Base-by-base conservation (phyloP, 1,284 basidiomycete genomes). In the Trichosporon coremiiforme region DNA sequence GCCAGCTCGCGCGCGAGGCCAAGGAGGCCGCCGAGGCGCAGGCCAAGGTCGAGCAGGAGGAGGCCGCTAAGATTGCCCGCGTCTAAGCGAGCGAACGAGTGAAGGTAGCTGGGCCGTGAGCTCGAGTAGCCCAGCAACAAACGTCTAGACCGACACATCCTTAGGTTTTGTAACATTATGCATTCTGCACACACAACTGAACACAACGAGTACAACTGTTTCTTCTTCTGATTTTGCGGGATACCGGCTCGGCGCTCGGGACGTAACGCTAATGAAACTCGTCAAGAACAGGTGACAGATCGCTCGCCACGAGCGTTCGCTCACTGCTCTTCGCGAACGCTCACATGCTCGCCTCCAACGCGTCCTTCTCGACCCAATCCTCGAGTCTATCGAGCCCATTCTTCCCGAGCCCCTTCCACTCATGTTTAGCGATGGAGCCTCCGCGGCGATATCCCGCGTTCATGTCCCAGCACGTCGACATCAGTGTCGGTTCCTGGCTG, bases 371-470 rank as follows among this genome's bases (percentile, higher is more conserved):
- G 0, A 88, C 86, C 85, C 89, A 90, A 79, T 95, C 93, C 78
- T 94, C 90, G 63, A 96, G 78, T 4, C 84, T 85, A 3, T 83
- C 83, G 67, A 85, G 70, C 0, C 84, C 84, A 81, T 89, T 87
- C 82, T 94, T 95, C 1, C 88, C 87, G 65, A 94, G 84, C 1
- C 93, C 93, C 82, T 95, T 96, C 93, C 94, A 98, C 84, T 97
- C 92, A 77, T 98, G 95, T 73, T 91, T 87, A 3, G 94, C 94
- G 29, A 98, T 87, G 55, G 89, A 87, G 55, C 93, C 94, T 6
- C 82, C 83, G 8, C 88, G 87, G 57, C 85, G 86, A 17, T 85
- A 85, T 25, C 65, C 72, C 2, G 78, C 77, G 31, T 85, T 85
- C 31, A 86, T 87, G 66, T 92, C 89, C 95, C 95, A 98, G 5